Evolutionary conservation across 805 yeast genomes (phyloP), one percentile per base, ranked within the genome.

Genomic region (Hanseniaspora taiwanica): DNA sequence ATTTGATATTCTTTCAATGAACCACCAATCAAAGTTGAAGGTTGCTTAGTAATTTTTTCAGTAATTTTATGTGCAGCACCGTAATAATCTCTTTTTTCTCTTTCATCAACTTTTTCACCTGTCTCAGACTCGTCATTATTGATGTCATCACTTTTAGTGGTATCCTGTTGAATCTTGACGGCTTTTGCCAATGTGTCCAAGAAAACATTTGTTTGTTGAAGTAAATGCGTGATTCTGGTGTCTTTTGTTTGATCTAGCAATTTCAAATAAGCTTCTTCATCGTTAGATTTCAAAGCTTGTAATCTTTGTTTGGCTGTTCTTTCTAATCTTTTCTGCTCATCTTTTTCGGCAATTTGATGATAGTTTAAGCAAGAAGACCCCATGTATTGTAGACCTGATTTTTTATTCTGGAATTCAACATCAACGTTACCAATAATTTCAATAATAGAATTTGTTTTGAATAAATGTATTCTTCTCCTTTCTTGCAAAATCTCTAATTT

Each of bases 251-350:
- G 86, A 56, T 82, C 91, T 57, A 82, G 69, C 53, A 82, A 71
- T 54, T 81, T 81, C 56, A 82, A 71, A 63, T 82, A 82, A 2
- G 91, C 91, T 55, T 82, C 94, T 59, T 82, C 93, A 64, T 82
- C 94, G 56, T 82, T 81, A 14, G 87, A 82, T 58, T 79, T 81
- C 66, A 82, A 72, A 21, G 91, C 91, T 53, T 79, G 86, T 60
- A 82, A 71, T 73, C 94, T 80, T 56, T 81, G 87, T 54, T 78
- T 81, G n/a, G 93, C 93, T 21, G 78, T 81, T 55, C 74, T 76
- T 58, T 82, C 91, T 45, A 79, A 60, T 58, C 78, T 72, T 62
- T 72, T 80, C 45, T 76, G 73, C 58, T 81, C 91, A 42, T 82
- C 94, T 55, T 73, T 77, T 55, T 81, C 91, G 20, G 76, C 68